Evolutionary conservation across 1,139 yeast genomes (phyloP).

Genomic region (Chernovozyma aurita): DNA sequence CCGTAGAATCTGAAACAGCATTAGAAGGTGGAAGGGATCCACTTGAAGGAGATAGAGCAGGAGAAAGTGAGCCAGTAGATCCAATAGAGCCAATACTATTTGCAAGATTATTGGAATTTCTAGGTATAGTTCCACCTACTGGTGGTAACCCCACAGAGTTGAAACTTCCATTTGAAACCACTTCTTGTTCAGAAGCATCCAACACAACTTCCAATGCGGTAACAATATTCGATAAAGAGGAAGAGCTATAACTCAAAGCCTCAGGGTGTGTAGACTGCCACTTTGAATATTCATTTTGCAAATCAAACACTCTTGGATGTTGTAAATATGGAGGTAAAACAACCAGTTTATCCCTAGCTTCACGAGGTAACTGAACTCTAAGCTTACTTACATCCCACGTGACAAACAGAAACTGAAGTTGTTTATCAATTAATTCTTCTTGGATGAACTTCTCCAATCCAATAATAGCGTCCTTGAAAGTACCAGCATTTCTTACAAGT

Average conservation of each 20-base stretch:
- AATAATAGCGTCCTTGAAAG: constrained; percentile 58
- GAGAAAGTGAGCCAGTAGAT: not conserved
- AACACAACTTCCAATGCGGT: constrained; percentile 56
- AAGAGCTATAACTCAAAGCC: constrained; percentile 46
- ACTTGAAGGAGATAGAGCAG: not conserved
- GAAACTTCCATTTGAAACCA: not conserved
- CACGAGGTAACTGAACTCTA: constrained; percentile 73
- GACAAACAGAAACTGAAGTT: constrained; percentile 61
- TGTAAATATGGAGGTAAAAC: constrained; percentile 71
- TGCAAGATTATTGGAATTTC: not conserved
- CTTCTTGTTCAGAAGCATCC: constrained; percentile 13
- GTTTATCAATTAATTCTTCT: constrained; percentile 35
- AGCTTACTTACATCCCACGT: constrained; percentile 65
- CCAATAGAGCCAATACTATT: constrained; percentile 1
- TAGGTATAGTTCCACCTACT: not conserved
- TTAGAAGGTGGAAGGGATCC: not conserved
- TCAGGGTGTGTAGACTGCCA: constrained; percentile 69
- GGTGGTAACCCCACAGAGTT: not conserved
- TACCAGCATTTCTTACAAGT: constrained; percentile 48
- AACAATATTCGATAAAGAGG: constrained; percentile 49
- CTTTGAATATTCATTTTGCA: constrained; percentile 65
- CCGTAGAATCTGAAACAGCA: not conserved
- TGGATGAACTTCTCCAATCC: constrained; percentile 49
- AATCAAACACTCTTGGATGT: constrained; percentile 73
- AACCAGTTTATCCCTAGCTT: constrained; percentile 73